phyloP scores from a whole-genome alignment of 768 basidiomycete species.

The Mycena polygramma region DNA sequence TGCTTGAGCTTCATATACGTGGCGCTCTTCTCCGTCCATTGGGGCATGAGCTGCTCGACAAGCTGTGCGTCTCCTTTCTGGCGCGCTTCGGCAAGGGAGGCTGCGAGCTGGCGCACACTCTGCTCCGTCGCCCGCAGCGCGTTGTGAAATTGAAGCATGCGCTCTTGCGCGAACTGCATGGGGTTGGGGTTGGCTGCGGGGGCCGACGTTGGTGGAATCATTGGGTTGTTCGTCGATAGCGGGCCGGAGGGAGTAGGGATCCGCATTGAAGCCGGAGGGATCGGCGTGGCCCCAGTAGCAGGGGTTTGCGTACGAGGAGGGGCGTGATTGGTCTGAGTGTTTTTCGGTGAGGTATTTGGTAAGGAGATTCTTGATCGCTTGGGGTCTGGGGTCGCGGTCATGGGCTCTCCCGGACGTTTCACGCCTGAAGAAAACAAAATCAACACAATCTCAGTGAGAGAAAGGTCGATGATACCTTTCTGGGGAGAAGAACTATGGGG shows the following conservation, averaged over 20 bases:
- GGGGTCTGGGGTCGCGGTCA: slow-evolving; percentile 54
- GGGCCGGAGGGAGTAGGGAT: slow-evolving; percentile 27
- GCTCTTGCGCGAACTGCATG: slow-evolving; percentile 5
- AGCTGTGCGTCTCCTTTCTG: slow-evolving; percentile 22
- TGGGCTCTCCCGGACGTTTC: slow-evolving; percentile 62
- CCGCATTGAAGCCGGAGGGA: slow-evolving; percentile 31
- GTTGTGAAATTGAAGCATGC: slow-evolving; percentile 13
- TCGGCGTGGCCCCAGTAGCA: slow-evolving; percentile 41
- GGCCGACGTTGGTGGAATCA: slow-evolving; percentile 7
- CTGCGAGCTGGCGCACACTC: slow-evolving; percentile 8
- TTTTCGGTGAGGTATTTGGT: slow-evolving; percentile 37
- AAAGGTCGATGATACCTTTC: slow-evolving; percentile 41
- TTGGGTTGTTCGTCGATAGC: slow-evolving; percentile 1
- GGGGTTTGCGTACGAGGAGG: slow-evolving; percentile 40
- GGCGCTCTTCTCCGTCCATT: slow-evolving; percentile 30
- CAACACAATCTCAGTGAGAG: background rate
- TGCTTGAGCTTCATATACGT: slow-evolving; percentile 14
- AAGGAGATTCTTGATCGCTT: slow-evolving; percentile 57
- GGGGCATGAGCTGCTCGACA: slow-evolving; percentile 11
- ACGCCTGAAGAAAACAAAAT: slow-evolving; percentile 40
- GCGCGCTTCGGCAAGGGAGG: slow-evolving; percentile 21
- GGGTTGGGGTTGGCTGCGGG: background rate
- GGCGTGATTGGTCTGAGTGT: slow-evolving; percentile 38
- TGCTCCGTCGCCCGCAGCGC: slow-evolving; percentile 14
- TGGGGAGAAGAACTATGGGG: slow-evolving; percentile 32